Base-by-base conservation (phyloP, 345 rosid genomes). In the Linum usitatissimum region DNA sequence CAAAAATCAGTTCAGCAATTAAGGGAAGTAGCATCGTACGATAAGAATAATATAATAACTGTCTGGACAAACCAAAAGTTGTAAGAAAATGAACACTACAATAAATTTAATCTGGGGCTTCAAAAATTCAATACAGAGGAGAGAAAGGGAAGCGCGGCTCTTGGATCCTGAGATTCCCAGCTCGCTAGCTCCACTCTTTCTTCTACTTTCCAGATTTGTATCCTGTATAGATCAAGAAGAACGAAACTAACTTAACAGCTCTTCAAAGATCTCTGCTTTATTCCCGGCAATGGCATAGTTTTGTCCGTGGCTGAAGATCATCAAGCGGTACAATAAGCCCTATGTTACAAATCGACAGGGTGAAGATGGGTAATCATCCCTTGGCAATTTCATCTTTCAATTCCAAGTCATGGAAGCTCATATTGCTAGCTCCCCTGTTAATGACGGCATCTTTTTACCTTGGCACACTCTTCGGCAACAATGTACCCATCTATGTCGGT, bases 401-500 rank as follows among this genome's bases (percentile, higher is more conserved):
- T 80, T 77, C 75, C 62, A 87, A 80, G 76, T 80, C 94, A 14
- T 90, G 85, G 66, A 82, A 81, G 79, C 70, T 77, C 76, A 86
- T 90, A 70, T 77, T 84, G 81, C 76, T 75, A 66, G 81, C 85
- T n/a, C 76, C 84, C 64, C 34, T 90, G 68, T 68, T 93, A 23
- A 84, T 85, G 86, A 68, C 72, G 53, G 96, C 81, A 4, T 93
- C 99, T 19, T 90, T 90, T 71, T 90, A 86, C 78, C 49, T 77
- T 0, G 99, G 97, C 38, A 79, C 89, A 61, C 85, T 90, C 58
- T 87, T 93, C 64, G 91, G 91, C 30, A 80, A 77, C 79, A 83
- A 84, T 64, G 65, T 69, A 53, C 79, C 84, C 54, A 66, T 81
- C 64, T 78, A 77, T 71, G 62, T 79, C 66, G 68, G 88, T 59